Evolutionary conservation across 805 yeast species (phyloP).

Genomic region (Cyberlindnera suaveolens): DNA sequence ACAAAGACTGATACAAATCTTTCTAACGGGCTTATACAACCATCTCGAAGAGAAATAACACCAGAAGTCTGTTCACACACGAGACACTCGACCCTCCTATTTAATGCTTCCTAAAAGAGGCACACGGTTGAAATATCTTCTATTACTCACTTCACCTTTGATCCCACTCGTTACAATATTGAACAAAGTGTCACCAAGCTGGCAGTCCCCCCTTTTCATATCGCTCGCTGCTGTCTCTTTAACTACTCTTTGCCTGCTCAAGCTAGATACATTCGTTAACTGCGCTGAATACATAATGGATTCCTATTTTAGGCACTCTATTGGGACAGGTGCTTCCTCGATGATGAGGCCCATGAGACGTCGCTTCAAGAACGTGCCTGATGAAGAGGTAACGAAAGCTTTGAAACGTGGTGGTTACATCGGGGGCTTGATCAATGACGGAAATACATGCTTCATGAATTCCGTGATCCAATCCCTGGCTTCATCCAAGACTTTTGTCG

Average conservation of each 20-base stretch:
- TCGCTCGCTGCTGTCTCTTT: background rate
- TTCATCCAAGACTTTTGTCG: slow-evolving; percentile 54
- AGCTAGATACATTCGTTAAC: background rate
- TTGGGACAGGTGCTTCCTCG: background rate
- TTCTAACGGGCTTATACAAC: too few relatives aligned
- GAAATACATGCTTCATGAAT: slow-evolving; percentile 94
- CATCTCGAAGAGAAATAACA: too few relatives aligned
- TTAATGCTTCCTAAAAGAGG: too few relatives aligned
- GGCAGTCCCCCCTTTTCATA: background rate
- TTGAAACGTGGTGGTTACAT: slow-evolving; percentile 60
- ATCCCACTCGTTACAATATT: too few relatives aligned
- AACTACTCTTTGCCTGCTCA: background rate
- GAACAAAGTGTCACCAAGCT: background rate
- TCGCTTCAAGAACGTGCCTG: slow-evolving; percentile 6
- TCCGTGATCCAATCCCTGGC: slow-evolving; percentile 81
- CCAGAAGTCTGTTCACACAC: too few relatives aligned
- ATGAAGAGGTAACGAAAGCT: slow-evolving; percentile 29
- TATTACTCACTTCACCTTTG: too few relatives aligned
- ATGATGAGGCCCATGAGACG: slow-evolving; percentile 2
- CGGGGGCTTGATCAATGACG: slow-evolving; percentile 86
- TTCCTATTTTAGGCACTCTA: background rate
- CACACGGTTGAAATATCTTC: too few relatives aligned
- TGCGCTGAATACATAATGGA: background rate
- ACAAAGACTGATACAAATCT: too few relatives aligned
- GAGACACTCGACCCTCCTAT: too few relatives aligned